Evolutionary conservation across 805 yeast species (phyloP).

Genomic region (Candida manassasensis): DNA sequence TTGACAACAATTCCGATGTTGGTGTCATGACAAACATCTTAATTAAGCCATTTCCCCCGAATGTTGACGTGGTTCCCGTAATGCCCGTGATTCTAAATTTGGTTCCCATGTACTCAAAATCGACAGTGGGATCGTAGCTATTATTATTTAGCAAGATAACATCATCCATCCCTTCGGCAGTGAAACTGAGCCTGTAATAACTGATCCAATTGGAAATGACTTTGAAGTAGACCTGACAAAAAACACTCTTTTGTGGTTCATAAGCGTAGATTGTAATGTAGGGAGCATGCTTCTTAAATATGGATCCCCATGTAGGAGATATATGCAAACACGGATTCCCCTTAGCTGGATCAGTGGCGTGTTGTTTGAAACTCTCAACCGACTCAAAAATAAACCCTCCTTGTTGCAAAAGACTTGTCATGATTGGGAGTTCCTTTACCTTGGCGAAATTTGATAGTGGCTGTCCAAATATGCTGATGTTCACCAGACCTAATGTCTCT

Average conservation of each 20-base stretch:
- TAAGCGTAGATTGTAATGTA: conserved; percentile 19
- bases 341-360: background rate
- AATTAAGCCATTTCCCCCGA: conserved; percentile 24
- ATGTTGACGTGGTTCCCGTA: conserved; percentile 30
- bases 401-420: conserved; percentile 16
- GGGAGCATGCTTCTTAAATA: conserved; percentile 27
- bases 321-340: conserved; percentile 15
- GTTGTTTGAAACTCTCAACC: background rate
- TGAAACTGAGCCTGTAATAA: conserved; percentile 23
- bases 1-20: conserved; percentile 16
- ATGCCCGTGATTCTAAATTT: conserved; percentile 28
- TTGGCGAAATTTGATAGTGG: conserved; percentile 8
- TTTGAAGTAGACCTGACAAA: conserved; percentile 27
- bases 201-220: conserved; percentile 25
- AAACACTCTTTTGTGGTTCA: conserved; percentile 14
- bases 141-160: conserved; percentile 21
- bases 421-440: conserved; percentile 15
- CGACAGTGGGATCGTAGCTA: conserved; percentile 27
- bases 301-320: conserved; percentile 15
- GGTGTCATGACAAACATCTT: conserved; percentile 18
- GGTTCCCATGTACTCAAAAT: conserved; percentile 20
- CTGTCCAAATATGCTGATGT: conserved; percentile 11
- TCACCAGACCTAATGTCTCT: conserved; percentile 12
- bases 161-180: conserved; percentile 6
- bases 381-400: conserved; percentile 8